A percentile compares a stretch with the other conserved stretches of the same genome.
Evolutionary conservation across 139 green algal genomes (phyloP).

Genomic region (Micractinium sp.): DNA sequence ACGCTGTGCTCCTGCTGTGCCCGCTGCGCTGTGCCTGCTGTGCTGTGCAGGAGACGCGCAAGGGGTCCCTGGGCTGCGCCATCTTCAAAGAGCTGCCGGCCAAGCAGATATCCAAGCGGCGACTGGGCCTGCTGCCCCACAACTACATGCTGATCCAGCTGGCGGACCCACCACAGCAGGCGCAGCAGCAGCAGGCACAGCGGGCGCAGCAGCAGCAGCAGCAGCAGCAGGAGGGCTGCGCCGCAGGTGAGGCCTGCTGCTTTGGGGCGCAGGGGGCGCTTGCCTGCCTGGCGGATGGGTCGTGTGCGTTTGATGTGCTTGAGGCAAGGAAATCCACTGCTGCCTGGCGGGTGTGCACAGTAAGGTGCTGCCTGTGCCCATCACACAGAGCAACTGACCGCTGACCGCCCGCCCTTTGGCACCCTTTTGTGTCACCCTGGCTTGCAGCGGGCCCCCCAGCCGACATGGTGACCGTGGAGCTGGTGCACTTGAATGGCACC

Average conservation of each 20-base stretch:
- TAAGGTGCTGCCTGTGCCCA: not conserved
- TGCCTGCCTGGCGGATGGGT: not conserved
- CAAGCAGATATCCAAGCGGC: not conserved
- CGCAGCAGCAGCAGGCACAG: not conserved
- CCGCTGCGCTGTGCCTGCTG: not conserved
- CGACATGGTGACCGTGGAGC: not conserved
- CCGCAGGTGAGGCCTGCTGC: not conserved
- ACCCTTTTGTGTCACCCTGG: not conserved
- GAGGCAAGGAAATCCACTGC: not conserved
- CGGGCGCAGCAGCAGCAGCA: not conserved
- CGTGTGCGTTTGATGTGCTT: not conserved
- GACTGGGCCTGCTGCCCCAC: not conserved
- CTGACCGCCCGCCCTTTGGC: too few relatives aligned
- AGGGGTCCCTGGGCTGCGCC: conserved; percentile 22
- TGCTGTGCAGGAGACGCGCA: not conserved
- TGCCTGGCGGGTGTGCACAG: not conserved
- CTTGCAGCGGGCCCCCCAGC: not conserved
- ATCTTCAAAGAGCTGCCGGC: conserved; percentile 2
- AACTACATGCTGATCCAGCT: conserved; percentile 32
- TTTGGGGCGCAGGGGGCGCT: not conserved
- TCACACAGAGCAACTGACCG: not conserved
- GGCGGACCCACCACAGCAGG: not conserved
- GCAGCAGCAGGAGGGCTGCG: not conserved
- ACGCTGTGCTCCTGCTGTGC: not conserved
- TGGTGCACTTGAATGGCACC: not conserved